Evolutionary conservation across 371 early-diverging fungal species (phyloP).

Genomic region (Dinochytrium kinnereticum): DNA sequence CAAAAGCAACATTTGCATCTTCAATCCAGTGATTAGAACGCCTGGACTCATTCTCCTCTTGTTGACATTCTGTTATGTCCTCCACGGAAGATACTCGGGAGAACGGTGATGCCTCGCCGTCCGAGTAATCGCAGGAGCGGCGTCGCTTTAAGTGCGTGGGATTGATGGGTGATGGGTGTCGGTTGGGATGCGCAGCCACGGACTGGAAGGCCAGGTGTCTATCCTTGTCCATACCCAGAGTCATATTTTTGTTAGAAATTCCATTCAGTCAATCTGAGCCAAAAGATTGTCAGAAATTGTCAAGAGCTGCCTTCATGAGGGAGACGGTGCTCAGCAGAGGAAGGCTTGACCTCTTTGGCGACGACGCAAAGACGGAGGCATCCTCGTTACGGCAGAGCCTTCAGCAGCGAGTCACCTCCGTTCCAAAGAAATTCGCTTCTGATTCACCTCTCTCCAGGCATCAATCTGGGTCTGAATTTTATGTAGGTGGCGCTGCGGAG

Average conservation of each 20-base stretch:
- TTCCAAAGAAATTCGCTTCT: neutral
- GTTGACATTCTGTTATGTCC: neutral
- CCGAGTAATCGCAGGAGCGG: neutral
- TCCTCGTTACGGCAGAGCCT: too few relatives aligned
- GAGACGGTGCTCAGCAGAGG: constrained; percentile 1
- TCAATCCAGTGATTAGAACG: neutral
- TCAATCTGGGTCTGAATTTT: too few relatives aligned
- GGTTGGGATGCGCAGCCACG: neutral
- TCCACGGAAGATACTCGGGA: neutral
- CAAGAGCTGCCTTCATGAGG: too few relatives aligned
- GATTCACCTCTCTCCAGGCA: too few relatives aligned
- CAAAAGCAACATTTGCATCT: constrained; percentile 3
- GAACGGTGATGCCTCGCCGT: neutral
- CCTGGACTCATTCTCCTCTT: neutral
- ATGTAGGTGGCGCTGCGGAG: neutral
- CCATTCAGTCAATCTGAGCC: too few relatives aligned
- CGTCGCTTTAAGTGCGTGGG: neutral
- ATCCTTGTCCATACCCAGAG: too few relatives aligned
- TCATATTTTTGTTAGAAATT: too few relatives aligned
- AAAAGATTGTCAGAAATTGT: neutral
- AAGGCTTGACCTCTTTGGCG: neutral
- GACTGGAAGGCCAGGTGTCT: neutral
- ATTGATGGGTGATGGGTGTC: neutral
- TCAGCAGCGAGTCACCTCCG: too few relatives aligned
- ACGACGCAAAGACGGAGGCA: neutral